Percentiles rank a stretch among this genome's conserved stretches.
These are phyloP conservation scores for Suillus variegatus DNA, from an alignment of 768 basidiomycete species.

Conservation along the genomic window DNA sequence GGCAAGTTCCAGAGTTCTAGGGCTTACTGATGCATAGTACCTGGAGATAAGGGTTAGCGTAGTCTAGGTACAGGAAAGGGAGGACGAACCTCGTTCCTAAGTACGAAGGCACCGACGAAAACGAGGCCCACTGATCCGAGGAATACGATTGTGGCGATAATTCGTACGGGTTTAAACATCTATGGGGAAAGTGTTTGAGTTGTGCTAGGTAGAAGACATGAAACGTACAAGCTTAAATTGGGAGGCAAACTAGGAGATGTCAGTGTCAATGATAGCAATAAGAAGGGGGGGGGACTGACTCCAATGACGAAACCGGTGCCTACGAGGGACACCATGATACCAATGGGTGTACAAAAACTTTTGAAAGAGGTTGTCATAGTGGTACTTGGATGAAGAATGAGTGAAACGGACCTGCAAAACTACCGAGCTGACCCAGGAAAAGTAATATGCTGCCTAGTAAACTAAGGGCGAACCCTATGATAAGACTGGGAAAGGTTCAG, in stretches of 20 bases:
- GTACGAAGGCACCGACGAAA: slow-evolving; percentile 84
- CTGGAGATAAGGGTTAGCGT: slow-evolving; percentile 33
- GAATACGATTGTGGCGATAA: slow-evolving; percentile 79
- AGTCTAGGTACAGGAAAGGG: background rate
- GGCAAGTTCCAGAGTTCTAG: background rate
- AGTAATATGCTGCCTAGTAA: slow-evolving; percentile 77
- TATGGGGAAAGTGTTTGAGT: slow-evolving; percentile 25
- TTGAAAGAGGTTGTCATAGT: slow-evolving; percentile 8
- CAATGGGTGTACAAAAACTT: slow-evolving; percentile 83
- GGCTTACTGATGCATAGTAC: slow-evolving; percentile 64
- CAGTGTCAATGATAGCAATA: background rate
- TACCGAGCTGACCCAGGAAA: slow-evolving; percentile 64
- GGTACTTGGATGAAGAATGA: background rate
- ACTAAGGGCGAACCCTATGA: slow-evolving; percentile 77
- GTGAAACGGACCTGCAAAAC: slow-evolving; percentile 70
- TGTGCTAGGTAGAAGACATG: background rate
- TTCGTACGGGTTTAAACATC: slow-evolving; percentile 96
- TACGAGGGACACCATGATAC: slow-evolving; percentile 77
- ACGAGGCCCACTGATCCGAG: slow-evolving; percentile 79
- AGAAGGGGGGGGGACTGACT: slow-evolving; percentile 47
- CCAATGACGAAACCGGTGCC: slow-evolving; percentile 93
- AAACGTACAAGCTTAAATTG: slow-evolving; percentile 76
- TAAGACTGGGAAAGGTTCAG: slow-evolving; percentile 49
- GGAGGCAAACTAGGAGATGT: slow-evolving; percentile 58
- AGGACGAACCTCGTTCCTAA: slow-evolving; percentile 60